Percentiles rank a stretch among this genome's conserved stretches.
Evolutionary conservation across 2,329 filamentous ascomycete species (phyloP).

Genomic region (Hypoxylon sp.): DNA sequence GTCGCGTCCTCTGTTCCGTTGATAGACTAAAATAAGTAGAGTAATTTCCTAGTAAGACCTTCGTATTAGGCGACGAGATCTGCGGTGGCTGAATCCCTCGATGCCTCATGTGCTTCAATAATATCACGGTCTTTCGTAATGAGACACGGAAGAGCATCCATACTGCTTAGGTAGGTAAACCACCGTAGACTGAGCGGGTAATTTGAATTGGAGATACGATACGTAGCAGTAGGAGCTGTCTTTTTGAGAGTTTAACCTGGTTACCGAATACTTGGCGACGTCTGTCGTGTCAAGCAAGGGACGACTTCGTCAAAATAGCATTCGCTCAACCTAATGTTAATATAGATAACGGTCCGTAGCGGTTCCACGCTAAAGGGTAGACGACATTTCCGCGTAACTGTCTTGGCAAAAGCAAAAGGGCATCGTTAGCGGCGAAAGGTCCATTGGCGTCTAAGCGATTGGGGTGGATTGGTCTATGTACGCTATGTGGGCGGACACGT

Average conservation of each 20-base stretch:
- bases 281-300: slow-evolving; percentile 7
- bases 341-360: slow-evolving; percentile 7
- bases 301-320: not conserved
- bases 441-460: slow-evolving; percentile 14
- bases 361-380: not conserved
- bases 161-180: slow-evolving; percentile 1
- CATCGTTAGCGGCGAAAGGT: slow-evolving; percentile 9
- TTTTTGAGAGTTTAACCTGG: slow-evolving; percentile 6
- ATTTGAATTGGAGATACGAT: slow-evolving; percentile 14
- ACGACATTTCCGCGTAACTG: slow-evolving; percentile 15
- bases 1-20: not conserved
- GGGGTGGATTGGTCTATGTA: slow-evolving; percentile 3
- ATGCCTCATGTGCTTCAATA: slow-evolving; percentile 2
- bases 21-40: not conserved
- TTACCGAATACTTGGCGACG: slow-evolving; percentile 7
- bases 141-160: slow-evolving; percentile 9
- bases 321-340: slow-evolving; percentile 1
- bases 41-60: not conserved
- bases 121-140: not conserved
- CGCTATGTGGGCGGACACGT: slow-evolving; percentile 7
- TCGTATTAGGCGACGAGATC: slow-evolving; percentile 3
- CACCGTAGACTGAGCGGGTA: slow-evolving; percentile 19
- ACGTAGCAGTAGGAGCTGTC: not conserved
- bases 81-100: slow-evolving; percentile 15
- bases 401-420: slow-evolving; percentile 25